Conservation (phyloP, 2,329 filamentous ascomycete species). For the Ophiocordyceps camponoti-leonardi region DNA sequence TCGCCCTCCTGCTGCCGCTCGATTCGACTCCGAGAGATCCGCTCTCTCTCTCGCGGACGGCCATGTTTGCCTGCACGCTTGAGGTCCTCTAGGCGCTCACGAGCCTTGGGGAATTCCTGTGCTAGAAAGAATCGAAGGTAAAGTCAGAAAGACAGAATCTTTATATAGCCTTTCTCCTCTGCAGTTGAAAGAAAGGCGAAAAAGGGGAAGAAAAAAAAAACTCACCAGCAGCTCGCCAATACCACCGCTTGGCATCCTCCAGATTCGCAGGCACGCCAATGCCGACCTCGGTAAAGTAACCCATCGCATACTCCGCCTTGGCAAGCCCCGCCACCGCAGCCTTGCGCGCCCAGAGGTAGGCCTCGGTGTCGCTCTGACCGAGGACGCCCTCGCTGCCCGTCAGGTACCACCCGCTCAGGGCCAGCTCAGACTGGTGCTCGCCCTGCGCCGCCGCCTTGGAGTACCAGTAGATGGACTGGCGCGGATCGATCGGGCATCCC, state of each 20-base stretch:
- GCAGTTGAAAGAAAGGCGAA: too few species aligned
- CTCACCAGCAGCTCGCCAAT: constrained; percentile 91
- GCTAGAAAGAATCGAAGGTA: constrained; percentile 36
- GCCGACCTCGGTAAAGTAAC: constrained; percentile 89
- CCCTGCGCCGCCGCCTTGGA: constrained; percentile 78
- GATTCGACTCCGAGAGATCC: constrained; percentile 65
- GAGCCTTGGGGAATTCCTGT: constrained; percentile 85
- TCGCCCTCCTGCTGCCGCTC: constrained; percentile 79
- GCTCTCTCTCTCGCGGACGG: constrained; percentile 52
- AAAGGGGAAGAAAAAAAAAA: constrained; percentile 9
- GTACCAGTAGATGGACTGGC: constrained; percentile 86
- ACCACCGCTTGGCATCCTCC: constrained; percentile 96
- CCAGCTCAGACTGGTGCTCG: constrained; percentile 82
- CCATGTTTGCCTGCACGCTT: constrained; percentile 60
- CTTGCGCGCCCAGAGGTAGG: constrained; percentile 92
- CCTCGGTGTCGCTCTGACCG: constrained; percentile 84
- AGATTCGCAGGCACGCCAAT: constrained; percentile 75
- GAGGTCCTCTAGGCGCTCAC: constrained; percentile 81
- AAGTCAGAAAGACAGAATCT: too few species aligned
- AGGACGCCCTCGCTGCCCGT: constrained; percentile 80
- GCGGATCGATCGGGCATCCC: constrained; percentile 66
- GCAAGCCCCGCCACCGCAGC: constrained; percentile 73
- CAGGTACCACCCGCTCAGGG: constrained; percentile 82
- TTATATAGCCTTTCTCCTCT: too few species aligned
- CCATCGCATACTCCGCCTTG: constrained; percentile 95